Conservation (phyloP, 768 basidiomycete genomes). For the Naematelia aurantialba region DNA sequence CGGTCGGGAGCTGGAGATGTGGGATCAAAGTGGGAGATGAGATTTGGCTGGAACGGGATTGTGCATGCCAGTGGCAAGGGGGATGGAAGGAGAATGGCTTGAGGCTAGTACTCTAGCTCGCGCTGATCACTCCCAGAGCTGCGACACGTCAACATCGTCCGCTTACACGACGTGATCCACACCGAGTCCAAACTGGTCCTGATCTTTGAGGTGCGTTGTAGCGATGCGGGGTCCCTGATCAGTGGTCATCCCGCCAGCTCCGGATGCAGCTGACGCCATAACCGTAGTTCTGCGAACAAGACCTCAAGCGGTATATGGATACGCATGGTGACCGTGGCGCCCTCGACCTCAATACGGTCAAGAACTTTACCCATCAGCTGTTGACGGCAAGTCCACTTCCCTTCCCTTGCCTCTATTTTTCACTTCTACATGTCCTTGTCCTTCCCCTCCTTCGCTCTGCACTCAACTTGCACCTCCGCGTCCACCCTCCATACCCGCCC, state of each 20-base stretch:
- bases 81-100: neutral
- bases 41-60: too few relatives aligned
- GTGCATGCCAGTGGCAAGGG: too few relatives aligned
- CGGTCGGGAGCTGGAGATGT: neutral
- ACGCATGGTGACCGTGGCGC: constrained; percentile 93
- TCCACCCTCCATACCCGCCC: too few relatives aligned
- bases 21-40: neutral
- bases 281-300: constrained; percentile 78
- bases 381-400: constrained; percentile 57
- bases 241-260: too few relatives aligned
- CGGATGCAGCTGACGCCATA: neutral
- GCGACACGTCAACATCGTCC: constrained; percentile 97
- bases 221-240: neutral
- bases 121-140: constrained; percentile 58
- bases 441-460: neutral
- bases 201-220: constrained; percentile 68
- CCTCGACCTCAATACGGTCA: constrained; percentile 77
- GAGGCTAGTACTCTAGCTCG: too few relatives aligned
- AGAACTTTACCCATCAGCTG: constrained; percentile 97
- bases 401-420: too few relatives aligned
- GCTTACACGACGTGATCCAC: constrained; percentile 97
- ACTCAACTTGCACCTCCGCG: too few relatives aligned
- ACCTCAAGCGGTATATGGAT: constrained; percentile 99
- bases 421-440: too few relatives aligned
- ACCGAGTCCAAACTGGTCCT: constrained; percentile 97